phyloP scores from a whole-genome alignment of 2,329 filamentous ascomycete species.

The Colletotrichum trifolii region DNA sequence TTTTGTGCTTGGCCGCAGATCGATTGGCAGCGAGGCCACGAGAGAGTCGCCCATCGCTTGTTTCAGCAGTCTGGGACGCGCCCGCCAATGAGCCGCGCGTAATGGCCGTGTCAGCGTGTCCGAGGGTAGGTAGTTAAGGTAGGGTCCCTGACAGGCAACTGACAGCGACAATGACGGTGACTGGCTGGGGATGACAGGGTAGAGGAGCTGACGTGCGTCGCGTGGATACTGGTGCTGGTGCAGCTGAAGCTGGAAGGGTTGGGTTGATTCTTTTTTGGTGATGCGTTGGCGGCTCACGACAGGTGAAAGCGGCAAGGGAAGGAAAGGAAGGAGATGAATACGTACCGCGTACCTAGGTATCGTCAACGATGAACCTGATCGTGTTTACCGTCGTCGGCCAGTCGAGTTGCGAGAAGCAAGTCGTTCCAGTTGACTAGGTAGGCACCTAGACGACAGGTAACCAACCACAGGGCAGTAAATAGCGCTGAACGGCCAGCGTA shows the following conservation, averaged over 20 bases:
- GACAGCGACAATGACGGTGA: too few species aligned
- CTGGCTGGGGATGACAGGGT: background rate
- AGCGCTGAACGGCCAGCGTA: background rate
- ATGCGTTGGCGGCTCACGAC: slow-evolving; percentile 29
- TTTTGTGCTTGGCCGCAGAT: slow-evolving; percentile 20
- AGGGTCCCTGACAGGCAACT: background rate
- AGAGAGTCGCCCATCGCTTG: slow-evolving; percentile 27
- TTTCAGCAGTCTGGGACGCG: slow-evolving; percentile 30
- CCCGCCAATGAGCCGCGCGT: slow-evolving; percentile 34
- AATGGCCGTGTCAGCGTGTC: slow-evolving; percentile 11
- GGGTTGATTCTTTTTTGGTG: slow-evolving; percentile 13
- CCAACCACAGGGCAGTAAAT: background rate
- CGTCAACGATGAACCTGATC: background rate
- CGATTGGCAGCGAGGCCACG: slow-evolving; percentile 22
- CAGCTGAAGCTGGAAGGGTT: background rate
- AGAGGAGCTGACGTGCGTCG: slow-evolving; percentile 32
- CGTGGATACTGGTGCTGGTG: background rate
- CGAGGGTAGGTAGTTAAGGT: background rate
- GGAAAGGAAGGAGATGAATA: slow-evolving; percentile 21
- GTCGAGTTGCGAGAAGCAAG: slow-evolving; percentile 26
- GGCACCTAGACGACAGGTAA: background rate
- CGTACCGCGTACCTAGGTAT: slow-evolving; percentile 1
- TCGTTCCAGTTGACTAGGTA: background rate
- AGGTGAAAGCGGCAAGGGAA: slow-evolving; percentile 2
- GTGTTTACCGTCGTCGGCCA: slow-evolving; percentile 16